These are phyloP conservation scores for Kwoniella dejecticola DNA, from an alignment of 768 basidiomycete species.

Conservation along the genomic window DNA sequence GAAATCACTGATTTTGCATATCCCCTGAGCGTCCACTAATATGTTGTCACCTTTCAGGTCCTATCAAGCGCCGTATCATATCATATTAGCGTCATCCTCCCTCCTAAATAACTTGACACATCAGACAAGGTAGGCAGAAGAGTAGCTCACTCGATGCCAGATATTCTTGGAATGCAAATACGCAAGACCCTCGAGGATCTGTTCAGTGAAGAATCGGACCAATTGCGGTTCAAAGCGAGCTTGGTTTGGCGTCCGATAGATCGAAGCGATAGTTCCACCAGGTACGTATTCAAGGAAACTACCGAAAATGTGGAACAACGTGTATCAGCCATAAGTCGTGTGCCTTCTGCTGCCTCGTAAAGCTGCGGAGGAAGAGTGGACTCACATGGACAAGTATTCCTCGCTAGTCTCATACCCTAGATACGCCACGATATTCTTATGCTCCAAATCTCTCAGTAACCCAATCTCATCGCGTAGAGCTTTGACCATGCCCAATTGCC, in stretches of 20 bases:
- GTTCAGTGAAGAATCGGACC: conserved; percentile 85
- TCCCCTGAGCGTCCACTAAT: conserved; percentile 84
- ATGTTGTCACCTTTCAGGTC: conserved; percentile 99
- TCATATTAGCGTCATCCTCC: no score
- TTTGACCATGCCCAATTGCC: conserved; percentile 81
- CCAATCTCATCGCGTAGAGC: conserved; percentile 93
- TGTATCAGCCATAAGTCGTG: no score
- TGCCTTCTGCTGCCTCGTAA: background rate
- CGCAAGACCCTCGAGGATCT: conserved; percentile 86
- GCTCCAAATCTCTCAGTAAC: conserved; percentile 91
- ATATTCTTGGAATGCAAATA: conserved; percentile 92
- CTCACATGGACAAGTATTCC: conserved; percentile 86
- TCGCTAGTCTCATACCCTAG: conserved; percentile 77
- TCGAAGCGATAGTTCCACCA: conserved; percentile 90
- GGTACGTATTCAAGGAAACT: conserved; percentile 99
- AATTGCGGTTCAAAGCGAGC: conserved; percentile 91
- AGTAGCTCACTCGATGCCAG: conserved; percentile 73
- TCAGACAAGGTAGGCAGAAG: background rate
- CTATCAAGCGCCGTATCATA: conserved; percentile 56
- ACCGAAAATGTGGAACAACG: no score
- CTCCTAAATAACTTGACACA: no score
- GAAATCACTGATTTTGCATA: conserved; percentile 91
- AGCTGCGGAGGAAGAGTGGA: conserved; percentile 24
- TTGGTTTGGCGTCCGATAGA: conserved; percentile 69
- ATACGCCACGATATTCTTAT: conserved; percentile 95